Evolutionary conservation across 2,329 filamentous ascomycete species (phyloP), one percentile per base, ranked within the genome.

Genomic region (Colletotrichum phormii): DNA sequence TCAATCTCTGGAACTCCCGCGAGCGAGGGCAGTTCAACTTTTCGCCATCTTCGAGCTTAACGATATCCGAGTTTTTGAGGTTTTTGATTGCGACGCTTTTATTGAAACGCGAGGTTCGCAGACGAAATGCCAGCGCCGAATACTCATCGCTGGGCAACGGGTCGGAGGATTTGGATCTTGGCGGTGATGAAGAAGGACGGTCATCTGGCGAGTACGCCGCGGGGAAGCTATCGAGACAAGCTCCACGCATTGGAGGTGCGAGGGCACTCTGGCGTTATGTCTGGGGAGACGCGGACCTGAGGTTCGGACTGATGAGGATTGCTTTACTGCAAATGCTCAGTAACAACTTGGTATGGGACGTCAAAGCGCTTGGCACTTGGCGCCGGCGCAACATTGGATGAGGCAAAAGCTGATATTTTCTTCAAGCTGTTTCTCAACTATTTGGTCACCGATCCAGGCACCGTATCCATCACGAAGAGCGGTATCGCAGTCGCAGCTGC

Each of bases 241-340:
- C 22, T 37, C 42, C 18, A 2, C 54, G n/a, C 4, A 22, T 70
- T 9, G 63, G 46, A 9, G 31, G 66, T 29, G 26, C 42, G 5
- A 22, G 24, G n/a, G 49, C 64, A 12, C 31, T 75, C 51, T 78
- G 72, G 74, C 29, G 51, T 26, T 73, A 73, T 46, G 59, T 74
- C 8, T 72, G 69, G 51, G 72, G 73, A 13, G 77, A 79, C 71
- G 31, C 66, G 18, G 77, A 79, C 51, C 75, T 77, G 22, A 72
- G 77, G 55, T 80, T 77, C 58, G 78, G 77, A 5, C 79, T 81
- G 66, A 74, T 75, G 66, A 75, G 76, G 46, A 72, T 81, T 62
- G 79, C 80, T 9, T 71, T 81, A 15, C 75, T 81, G 54, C 81
- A 81, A 67, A 78, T 78, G 26, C 74, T 81, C 29, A 78, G 81